Evolutionary conservation across 192 early-diverging fungal species (phyloP), one percentile per base, ranked within the genome.

Genomic region (Podila epicladia): DNA sequence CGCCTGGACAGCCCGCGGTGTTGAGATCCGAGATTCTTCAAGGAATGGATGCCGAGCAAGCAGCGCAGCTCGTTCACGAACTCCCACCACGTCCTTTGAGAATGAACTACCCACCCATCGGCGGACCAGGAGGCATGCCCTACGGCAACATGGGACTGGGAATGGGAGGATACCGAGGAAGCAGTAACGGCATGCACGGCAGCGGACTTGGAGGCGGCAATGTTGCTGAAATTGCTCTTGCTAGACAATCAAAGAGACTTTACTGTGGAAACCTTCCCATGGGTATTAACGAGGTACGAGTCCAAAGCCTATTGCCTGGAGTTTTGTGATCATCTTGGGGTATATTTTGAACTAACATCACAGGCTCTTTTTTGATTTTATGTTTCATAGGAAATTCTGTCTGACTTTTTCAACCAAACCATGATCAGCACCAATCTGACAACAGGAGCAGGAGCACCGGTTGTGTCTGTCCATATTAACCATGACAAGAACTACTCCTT

Each of bases 401-500:
- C 91, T 33, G 87, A 88, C 41, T 98, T 97, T 75, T 98, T 99
- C 82, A 98, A 97, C 77, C 82, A 88, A 17, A 90, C 93, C 15
- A 94, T 99, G 93, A 84, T 89, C 48, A 89, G 93, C 71, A 85
- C 93, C 65, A 91, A 92, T 72, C 82, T 94, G 37, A 92, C 92
- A 49, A 88, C 89, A n/a, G 83, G 89, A 17, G 72, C 93, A 9
- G 93, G 92, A 37, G 59, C 87, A 51, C 92, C 93, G 0, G 94
- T 96, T 20, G 85, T 93, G 20, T 88, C 91, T 35, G 93, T 93
- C 22, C 94, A 97, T 77, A 94, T 98, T 57, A 96, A 97, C 78
- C 87, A 90, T 48, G 97, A 98, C n/a, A 96, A 96, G 82, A 93
- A 93, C 73, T 98, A 96, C 86, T 96, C 97, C 19, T 98, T 98